Percentiles rank a stretch among this genome's conserved stretches.
phyloP scores from a whole-genome alignment of 768 basidiomycete genomes.

The Clathrus columnatus region DNA sequence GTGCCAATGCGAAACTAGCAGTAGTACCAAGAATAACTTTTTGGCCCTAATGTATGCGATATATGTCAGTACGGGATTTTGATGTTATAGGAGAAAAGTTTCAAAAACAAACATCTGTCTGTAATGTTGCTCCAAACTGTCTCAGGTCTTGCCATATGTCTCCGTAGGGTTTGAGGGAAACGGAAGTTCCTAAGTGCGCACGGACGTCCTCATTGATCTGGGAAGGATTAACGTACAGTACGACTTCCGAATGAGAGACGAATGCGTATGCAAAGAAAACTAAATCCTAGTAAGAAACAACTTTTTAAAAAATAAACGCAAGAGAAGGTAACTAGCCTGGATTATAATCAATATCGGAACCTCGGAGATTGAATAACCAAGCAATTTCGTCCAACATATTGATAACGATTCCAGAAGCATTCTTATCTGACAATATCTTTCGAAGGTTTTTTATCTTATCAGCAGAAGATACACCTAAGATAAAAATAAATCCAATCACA shows the following conservation, averaged over 20 bases:
- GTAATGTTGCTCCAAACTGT: constrained; percentile 31
- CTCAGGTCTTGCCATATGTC: constrained; percentile 57
- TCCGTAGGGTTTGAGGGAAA: constrained; percentile 66
- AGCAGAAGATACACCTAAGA: constrained; percentile 45
- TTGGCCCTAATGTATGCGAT: constrained; percentile 25
- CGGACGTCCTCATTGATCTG: constrained; percentile 43
- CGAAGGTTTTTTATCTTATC: constrained; percentile 65
- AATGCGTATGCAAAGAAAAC: constrained; percentile 93
- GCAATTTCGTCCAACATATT: constrained; percentile 92
- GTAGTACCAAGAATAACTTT: constrained; percentile 71
- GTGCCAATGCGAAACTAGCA: constrained; percentile 72
- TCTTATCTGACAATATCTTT: constrained; percentile 48
- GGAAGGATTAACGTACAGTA: constrained; percentile 57
- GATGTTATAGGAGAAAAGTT: no score
- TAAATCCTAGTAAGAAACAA: constrained; percentile 19
- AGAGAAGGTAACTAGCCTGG: constrained; percentile 33
- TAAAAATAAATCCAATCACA: background rate
- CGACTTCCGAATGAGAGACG: constrained; percentile 47
- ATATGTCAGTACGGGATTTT: constrained; percentile 6
- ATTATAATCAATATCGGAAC: constrained; percentile 87
- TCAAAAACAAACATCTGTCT: constrained; percentile 11
- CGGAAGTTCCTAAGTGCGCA: constrained; percentile 43
- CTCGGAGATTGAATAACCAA: constrained; percentile 90
- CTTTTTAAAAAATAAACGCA: background rate
- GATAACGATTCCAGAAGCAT: constrained; percentile 56